A percentile compares a stretch with the other conserved stretches of the same genome.
These are phyloP conservation scores for Yamadazyma triangularis DNA, from an alignment of 1,139 yeast genomes.

Conservation along the genomic window DNA sequence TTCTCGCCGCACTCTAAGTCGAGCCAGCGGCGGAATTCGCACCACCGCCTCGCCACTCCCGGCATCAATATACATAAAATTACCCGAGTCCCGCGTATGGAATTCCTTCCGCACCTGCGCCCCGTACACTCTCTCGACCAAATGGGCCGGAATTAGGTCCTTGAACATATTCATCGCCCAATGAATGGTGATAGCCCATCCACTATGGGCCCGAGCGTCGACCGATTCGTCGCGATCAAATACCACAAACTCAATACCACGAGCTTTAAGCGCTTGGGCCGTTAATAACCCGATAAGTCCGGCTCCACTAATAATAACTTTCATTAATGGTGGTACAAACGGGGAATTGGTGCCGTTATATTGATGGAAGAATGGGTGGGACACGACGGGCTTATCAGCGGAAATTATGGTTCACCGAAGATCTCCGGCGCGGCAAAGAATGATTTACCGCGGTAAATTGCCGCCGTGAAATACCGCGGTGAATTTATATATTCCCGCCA, in stretches of 20 bases:
- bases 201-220: slow-evolving; percentile 16
- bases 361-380: too few species aligned
- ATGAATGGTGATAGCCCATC: slow-evolving; percentile 27
- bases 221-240: slow-evolving; percentile 21
- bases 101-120: slow-evolving; percentile 22
- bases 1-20: slow-evolving; percentile 23
- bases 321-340: too few species aligned
- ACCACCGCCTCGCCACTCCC: slow-evolving; percentile 18
- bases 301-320: slow-evolving; percentile 16
- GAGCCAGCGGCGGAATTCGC: slow-evolving; percentile 21
- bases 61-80: slow-evolving; percentile 22
- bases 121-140: slow-evolving; percentile 14
- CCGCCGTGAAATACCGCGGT: too few species aligned
- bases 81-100: slow-evolving; percentile 21
- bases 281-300: slow-evolving; percentile 19
- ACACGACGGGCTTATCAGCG: too few species aligned
- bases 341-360: too few species aligned
- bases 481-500: too few species aligned
- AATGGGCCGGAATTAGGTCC: slow-evolving; percentile 14
- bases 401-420: too few species aligned
- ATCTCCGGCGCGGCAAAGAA: too few species aligned
- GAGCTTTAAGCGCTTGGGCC: slow-evolving; percentile 19
- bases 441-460: too few species aligned
- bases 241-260: slow-evolving; percentile 16
- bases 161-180: slow-evolving; percentile 21